phyloP scores from a whole-genome alignment of 371 early-diverging fungal genomes.

The Encephalitozoon intestinalis region DNA sequence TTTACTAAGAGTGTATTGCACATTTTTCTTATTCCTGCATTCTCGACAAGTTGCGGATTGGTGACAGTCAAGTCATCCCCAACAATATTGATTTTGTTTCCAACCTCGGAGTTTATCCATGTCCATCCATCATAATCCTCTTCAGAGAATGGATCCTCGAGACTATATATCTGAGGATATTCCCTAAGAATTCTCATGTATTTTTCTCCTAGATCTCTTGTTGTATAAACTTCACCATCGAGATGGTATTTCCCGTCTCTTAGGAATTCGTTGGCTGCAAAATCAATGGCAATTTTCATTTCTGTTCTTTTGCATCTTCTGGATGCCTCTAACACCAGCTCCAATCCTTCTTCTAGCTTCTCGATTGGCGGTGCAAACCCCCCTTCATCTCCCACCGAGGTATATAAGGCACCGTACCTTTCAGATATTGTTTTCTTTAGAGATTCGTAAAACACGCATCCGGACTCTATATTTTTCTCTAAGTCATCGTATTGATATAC shows the following conservation, averaged over 20 bases:
- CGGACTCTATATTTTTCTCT: slow-evolving; percentile 41
- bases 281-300: slow-evolving; percentile 90
- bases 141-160: slow-evolving; percentile 98
- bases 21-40: slow-evolving; percentile 78
- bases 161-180: slow-evolving; percentile 75
- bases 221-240: slow-evolving; percentile 77
- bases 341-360: slow-evolving; percentile 78
- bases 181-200: slow-evolving; percentile 73
- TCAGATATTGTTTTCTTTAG: slow-evolving; percentile 83
- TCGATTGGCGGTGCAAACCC: slow-evolving; percentile 98
- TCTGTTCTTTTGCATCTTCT: slow-evolving; percentile 78
- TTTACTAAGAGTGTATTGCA: slow-evolving; percentile 89
- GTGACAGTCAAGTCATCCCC: slow-evolving; percentile 97
- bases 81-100: slow-evolving; percentile 72
- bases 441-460: slow-evolving; percentile 79
- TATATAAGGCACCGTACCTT: slow-evolving; percentile 76
- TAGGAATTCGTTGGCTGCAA: slow-evolving; percentile 73
- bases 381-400: slow-evolving; percentile 97
- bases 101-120: slow-evolving; percentile 66
- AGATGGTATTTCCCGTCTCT: slow-evolving; percentile 79
- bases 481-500: slow-evolving; percentile 39
- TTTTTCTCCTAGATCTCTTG: slow-evolving; percentile 70
- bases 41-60: slow-evolving; percentile 78
- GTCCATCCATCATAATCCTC: slow-evolving; percentile 87
- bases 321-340: slow-evolving; percentile 76